Evolutionary conservation across 805 yeast species (phyloP).

Genomic region (Ogataea nonfermentans): DNA sequence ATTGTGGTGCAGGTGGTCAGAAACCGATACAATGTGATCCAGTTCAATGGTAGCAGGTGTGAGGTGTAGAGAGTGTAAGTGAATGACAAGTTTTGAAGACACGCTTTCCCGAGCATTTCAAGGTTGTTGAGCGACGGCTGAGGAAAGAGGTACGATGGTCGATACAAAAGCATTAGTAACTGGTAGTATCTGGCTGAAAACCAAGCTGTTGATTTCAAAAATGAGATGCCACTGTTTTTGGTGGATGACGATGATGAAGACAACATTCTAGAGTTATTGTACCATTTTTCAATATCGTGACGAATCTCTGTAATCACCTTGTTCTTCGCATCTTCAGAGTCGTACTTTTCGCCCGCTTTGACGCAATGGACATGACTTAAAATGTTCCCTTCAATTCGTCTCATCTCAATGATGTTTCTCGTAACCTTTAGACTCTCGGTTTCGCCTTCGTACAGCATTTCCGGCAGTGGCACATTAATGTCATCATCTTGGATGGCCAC

Average conservation of each 20-base stretch:
- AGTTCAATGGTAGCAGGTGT: slow-evolving; percentile 45
- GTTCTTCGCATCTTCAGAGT: slow-evolving; percentile 33
- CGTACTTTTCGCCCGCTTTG: slow-evolving; percentile 35
- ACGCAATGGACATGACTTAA: slow-evolving; percentile 46
- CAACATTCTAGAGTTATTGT: slow-evolving; percentile 22
- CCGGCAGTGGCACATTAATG: slow-evolving; percentile 31
- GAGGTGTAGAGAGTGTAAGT: slow-evolving; percentile 45
- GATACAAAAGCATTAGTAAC: slow-evolving; percentile 43
- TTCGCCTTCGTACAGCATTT: slow-evolving; percentile 40
- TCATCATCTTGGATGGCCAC: slow-evolving; percentile 30
- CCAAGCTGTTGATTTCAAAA: slow-evolving; percentile 38
- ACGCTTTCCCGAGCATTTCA: slow-evolving; percentile 43
- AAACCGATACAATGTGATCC: slow-evolving; percentile 49
- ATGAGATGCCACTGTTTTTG: slow-evolving; percentile 19
- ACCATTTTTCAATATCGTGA: slow-evolving; percentile 39
- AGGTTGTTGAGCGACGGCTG: slow-evolving; percentile 40
- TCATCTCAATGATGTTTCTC: slow-evolving; percentile 40
- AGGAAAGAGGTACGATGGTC: slow-evolving; percentile 50
- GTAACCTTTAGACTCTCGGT: slow-evolving; percentile 40
- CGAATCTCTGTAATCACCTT: slow-evolving; percentile 35
- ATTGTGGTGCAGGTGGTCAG: slow-evolving; percentile 47
- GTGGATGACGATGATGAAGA: slow-evolving; percentile 19
- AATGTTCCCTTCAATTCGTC: slow-evolving; percentile 48
- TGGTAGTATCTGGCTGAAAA: slow-evolving; percentile 44
- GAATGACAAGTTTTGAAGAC: slow-evolving; percentile 44